Evolutionary conservation across 495 filamentous ascomycete species (phyloP), one percentile per base, ranked within the genome.

Genomic region (Hypoxylon crocopeplum): DNA sequence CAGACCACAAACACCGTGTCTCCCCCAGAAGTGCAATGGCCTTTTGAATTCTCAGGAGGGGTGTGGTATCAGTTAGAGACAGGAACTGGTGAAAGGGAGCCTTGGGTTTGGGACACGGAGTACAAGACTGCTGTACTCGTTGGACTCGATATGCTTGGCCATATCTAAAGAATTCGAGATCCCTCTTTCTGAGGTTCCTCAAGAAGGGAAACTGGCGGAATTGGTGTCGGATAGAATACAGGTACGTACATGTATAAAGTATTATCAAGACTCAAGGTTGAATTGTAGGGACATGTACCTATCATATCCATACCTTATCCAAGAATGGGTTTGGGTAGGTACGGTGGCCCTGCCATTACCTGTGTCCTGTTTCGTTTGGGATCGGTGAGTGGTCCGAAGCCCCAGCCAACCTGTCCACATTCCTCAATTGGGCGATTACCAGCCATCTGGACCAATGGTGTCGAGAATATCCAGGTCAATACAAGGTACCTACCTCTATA

Each of bases 371-470:
- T n/a, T n/a, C n/a, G n/a, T n/a, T n/a, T n/a, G n/a, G n/a, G n/a
- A n/a, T n/a, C n/a, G n/a, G n/a, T n/a, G n/a, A 29, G 10, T 29
- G 5, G 5, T 29, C 10, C 10, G 17, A 33, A 17, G n/a, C 32
- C 53, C 59, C 59, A 48, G 59, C 48, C 59, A 63, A 63, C 48
- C 22, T 49, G 25, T 20, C 41, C 15, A 48, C 60, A 64, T 64
- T 64, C 60, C 60, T 56, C 48, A 58, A 48, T 39, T 39, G 54
- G 48, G 16, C 33, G 6, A 49, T 41, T 46, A 58, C 60, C 60
- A 64, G 60, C 53, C 60, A 58, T 64, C 30, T 46, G 3, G 21
- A 39, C 60, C 60, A 64, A 64, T 58, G 60, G 42, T 21, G 27
- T 53, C 19, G 46, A n/a, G n/a, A n/a, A 29, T 29, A 10, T 29